phyloP scores from a whole-genome alignment of 441 rosid species.

The Breynia disticha region DNA sequence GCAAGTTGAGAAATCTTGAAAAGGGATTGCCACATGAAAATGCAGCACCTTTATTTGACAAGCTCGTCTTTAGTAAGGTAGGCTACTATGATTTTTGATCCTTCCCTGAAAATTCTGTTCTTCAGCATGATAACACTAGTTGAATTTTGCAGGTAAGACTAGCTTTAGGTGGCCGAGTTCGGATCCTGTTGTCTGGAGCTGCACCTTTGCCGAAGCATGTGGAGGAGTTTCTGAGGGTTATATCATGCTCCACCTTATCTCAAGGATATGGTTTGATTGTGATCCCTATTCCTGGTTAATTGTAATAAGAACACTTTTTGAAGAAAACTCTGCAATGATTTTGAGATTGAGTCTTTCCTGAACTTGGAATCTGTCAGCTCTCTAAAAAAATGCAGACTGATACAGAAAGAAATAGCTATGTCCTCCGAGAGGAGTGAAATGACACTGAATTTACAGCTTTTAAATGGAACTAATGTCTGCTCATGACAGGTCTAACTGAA shows the following conservation, averaged over 20 bases:
- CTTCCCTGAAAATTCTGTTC: not conserved
- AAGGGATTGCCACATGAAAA: slow-evolving; percentile 65
- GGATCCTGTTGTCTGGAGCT: slow-evolving; percentile 77
- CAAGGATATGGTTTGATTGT: slow-evolving; percentile 78
- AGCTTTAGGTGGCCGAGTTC: slow-evolving; percentile 73
- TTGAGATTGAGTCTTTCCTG: no score
- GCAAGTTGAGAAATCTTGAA: slow-evolving; percentile 65
- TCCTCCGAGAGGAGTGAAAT: no score
- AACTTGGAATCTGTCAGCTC: no score
- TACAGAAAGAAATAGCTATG: no score
- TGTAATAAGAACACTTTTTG: no score
- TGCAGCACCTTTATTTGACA: slow-evolving; percentile 77
- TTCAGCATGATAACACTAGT: slow-evolving; percentile 1
- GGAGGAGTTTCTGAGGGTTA: slow-evolving; percentile 79
- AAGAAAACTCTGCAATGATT: no score
- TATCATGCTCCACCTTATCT: slow-evolving; percentile 61
- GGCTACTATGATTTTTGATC: not conserved
- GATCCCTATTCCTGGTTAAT: no score
- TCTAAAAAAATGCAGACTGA: no score
- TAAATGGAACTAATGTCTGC: not conserved
- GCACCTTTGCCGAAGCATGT: slow-evolving; percentile 87
- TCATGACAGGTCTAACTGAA: slow-evolving; percentile 67
- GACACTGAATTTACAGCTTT: not conserved
- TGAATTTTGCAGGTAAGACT: slow-evolving; percentile 45
- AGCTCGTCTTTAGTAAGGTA: slow-evolving; percentile 70